phyloP scores from a whole-genome alignment of 495 filamentous ascomycete species.

The Podospora pseudopauciseta region DNA sequence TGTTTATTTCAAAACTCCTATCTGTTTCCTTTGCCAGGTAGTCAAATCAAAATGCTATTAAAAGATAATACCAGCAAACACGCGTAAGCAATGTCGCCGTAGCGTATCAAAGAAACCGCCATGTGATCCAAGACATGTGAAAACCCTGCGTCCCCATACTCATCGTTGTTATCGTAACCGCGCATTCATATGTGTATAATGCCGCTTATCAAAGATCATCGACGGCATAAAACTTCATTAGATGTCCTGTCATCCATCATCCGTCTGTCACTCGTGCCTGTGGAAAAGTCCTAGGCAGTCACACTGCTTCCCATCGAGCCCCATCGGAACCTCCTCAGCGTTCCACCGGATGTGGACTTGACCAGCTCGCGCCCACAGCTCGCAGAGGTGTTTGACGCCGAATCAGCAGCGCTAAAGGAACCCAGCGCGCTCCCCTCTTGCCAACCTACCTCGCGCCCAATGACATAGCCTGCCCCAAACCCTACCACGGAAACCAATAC shows the following conservation, averaged over 20 bases:
- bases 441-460: slow-evolving; percentile 76
- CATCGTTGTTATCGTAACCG: background rate
- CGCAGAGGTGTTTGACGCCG: slow-evolving; percentile 40
- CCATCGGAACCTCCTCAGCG: slow-evolving; percentile 47
- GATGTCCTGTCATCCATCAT: slow-evolving; percentile 3
- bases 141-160: background rate
- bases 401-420: slow-evolving; percentile 36
- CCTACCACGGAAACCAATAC: slow-evolving; percentile 87
- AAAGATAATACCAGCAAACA: background rate
- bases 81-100: background rate
- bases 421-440: slow-evolving; percentile 49
- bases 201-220: background rate
- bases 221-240: background rate
- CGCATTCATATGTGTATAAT: background rate
- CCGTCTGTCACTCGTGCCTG: background rate
- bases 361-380: slow-evolving; percentile 46
- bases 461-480: slow-evolving; percentile 88
- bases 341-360: slow-evolving; percentile 34
- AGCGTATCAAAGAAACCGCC: background rate
- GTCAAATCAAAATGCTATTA: background rate
- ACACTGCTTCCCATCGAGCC: slow-evolving; percentile 42
- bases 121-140: background rate
- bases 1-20: background rate
- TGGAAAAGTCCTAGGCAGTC: slow-evolving; percentile 30
- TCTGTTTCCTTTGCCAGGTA: background rate